These are phyloP conservation scores for Colletotrichum costaricense DNA, from an alignment of 2,329 filamentous ascomycete species.

Conservation along the genomic window DNA sequence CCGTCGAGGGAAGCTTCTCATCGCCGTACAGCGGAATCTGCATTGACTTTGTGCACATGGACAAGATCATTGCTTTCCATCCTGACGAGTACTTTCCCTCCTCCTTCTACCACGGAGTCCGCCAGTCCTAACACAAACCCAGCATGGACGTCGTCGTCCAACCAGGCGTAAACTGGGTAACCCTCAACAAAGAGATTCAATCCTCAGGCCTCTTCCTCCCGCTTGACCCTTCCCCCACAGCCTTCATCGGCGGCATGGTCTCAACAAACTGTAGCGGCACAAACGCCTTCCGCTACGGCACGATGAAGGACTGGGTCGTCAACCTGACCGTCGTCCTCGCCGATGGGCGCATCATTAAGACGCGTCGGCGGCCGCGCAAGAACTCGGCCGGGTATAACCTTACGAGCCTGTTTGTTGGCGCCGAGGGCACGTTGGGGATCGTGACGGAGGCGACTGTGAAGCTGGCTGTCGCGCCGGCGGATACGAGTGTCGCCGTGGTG, in stretches of 20 bases:
- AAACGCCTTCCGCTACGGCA: constrained; percentile 74
- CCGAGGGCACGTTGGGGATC: constrained; percentile 77
- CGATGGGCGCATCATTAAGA: constrained; percentile 75
- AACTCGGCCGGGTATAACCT: constrained; percentile 79
- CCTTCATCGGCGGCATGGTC: constrained; percentile 69
- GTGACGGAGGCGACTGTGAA: constrained; percentile 79
- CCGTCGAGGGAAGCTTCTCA: constrained; percentile 77
- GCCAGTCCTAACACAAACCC: accelerated
- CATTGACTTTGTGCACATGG: constrained; percentile 77
- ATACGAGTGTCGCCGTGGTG: constrained; percentile 74
- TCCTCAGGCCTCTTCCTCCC: constrained; percentile 74
- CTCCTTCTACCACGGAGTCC: not conserved
- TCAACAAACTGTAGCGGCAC: constrained; percentile 75
- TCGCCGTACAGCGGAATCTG: constrained; percentile 75
- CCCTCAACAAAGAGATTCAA: constrained; percentile 73
- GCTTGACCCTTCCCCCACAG: constrained; percentile 74
- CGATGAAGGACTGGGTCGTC: constrained; percentile 82
- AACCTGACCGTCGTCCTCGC: constrained; percentile 78
- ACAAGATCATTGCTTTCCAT: constrained; percentile 72
- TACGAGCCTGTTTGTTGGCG: constrained; percentile 75
- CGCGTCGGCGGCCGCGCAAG: constrained; percentile 73
- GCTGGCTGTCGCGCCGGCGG: constrained; percentile 71
- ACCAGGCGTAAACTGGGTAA: constrained; percentile 75
- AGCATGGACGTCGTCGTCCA: constrained; percentile 78
- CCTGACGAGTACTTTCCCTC: constrained; percentile 59